Evolutionary conservation across 139 green algal species (phyloP), one percentile per base, ranked within the genome.

Genomic region (Spirogloea muscicola): DNA sequence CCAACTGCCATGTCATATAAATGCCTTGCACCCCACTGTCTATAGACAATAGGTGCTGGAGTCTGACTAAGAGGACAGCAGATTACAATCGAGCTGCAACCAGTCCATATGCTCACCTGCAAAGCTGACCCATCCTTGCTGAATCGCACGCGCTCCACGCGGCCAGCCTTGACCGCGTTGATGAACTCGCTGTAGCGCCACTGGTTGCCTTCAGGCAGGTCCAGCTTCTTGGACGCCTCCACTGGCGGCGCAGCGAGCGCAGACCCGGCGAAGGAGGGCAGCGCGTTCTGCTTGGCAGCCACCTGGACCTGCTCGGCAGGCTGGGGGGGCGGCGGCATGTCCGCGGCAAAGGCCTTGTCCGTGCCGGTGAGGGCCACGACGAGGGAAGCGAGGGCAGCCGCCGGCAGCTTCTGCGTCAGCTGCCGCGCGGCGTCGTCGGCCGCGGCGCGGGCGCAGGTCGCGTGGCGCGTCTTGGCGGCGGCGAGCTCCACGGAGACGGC

Each of bases 121-220:
- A 96, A 80, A 74, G 88, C 81, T 40, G 81, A 84, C 73, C 95
- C 95, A 68, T 99, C 95, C 88, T 98, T 99, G 85, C 75, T 84
- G 87, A 99, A 99, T 40, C 95, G 88, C 41, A 98, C 94, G 55
- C 94, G 91, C 88, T 99, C 95, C 0, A 99, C 91, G 85, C 96
- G 96, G 81, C 90, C 89, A 25, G 52, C 21, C 84, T 95, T 66
- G 1, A 99, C 95, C 2, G 95, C 95, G 7, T 84, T 85, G 59
- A 99, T 87, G 81, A 99, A 98, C 69, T 99, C 95, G 49, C 75
- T 90, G 87, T 98, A 98, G 7, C 95, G 84, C 95, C 95, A 99
- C 82, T 96, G 88, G 77, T 87, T 93, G 80, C 94, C 94, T 84
- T 99, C 95, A 21, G 95, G 95, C 66, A 97, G 89, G n/a, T 80